These are phyloP conservation scores for Friedmanniomyces endolithicus DNA, from an alignment of 495 filamentous ascomycete species.

Conservation along the genomic window DNA sequence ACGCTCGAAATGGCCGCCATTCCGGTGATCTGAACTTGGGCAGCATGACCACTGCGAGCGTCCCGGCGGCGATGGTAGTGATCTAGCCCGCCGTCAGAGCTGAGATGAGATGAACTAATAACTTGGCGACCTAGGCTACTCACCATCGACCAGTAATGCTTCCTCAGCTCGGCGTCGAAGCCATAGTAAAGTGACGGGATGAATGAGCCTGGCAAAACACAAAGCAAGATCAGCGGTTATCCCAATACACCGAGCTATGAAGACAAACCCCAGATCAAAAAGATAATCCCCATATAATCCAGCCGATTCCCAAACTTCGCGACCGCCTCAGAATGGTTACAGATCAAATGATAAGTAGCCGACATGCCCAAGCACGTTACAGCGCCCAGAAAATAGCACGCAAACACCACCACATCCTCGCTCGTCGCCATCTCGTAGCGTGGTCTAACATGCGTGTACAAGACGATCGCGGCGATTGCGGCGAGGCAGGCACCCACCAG, in stretches of 20 bases:
- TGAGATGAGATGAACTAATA: background rate
- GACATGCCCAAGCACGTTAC: conserved; percentile 72
- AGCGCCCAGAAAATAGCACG: conserved; percentile 69
- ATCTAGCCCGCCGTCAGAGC: conserved; percentile 42
- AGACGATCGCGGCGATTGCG: conserved; percentile 28
- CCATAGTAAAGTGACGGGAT: conserved; percentile 81
- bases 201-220: conserved; percentile 39
- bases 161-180: conserved; percentile 58
- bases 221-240: no score
- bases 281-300: conserved; percentile 88
- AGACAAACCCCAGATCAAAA: conserved; percentile 58
- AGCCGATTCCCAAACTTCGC: conserved; percentile 55
- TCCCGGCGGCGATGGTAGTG: conserved; percentile 58
- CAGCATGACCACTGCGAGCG: conserved; percentile 58
- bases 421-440: conserved; percentile 53
- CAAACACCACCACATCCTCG: conserved; percentile 58
- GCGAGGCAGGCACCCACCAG: conserved; percentile 50
- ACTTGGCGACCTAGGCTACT: conserved; percentile 4
- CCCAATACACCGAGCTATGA: no score
- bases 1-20: conserved; percentile 74
- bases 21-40: conserved; percentile 69
- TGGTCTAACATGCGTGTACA: conserved; percentile 44
- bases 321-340: conserved; percentile 50
- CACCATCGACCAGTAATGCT: conserved; percentile 64
- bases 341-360: conserved; percentile 63